These are phyloP conservation scores for Trametes cubensis DNA, from an alignment of 768 basidiomycete genomes.

Conservation along the genomic window DNA sequence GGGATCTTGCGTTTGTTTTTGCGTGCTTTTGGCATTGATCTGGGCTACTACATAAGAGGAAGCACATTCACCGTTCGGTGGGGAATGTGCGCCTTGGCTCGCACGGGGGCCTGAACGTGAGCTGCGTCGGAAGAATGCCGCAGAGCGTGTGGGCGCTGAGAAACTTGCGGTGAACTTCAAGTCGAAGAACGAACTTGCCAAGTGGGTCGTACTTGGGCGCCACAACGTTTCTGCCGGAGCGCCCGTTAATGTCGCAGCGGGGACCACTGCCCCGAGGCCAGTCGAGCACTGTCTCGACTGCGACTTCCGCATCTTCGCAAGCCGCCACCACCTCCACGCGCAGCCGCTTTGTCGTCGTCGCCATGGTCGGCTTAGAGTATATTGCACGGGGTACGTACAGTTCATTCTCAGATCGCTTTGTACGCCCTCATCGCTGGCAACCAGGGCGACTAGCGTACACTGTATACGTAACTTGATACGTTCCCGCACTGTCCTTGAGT, in stretches of 20 bases:
- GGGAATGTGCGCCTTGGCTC: neutral
- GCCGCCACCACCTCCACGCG: neutral
- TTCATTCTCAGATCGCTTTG: neutral
- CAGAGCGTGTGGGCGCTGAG: too few species aligned
- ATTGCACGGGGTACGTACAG: constrained; percentile 1
- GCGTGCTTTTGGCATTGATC: constrained; percentile 42
- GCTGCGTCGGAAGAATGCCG: neutral
- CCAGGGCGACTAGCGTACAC: neutral
- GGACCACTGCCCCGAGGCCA: neutral
- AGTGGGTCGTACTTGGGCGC: constrained; percentile 1
- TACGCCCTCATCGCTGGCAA: neutral
- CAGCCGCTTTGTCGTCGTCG: neutral
- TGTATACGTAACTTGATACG: constrained; percentile 12
- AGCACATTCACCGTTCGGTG: neutral
- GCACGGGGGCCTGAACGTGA: neutral
- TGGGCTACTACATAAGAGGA: neutral
- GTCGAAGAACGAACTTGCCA: neutral
- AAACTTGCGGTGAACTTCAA: too few species aligned
- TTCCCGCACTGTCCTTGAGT: neutral
- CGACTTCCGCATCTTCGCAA: neutral
- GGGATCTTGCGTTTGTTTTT: constrained; percentile 49
- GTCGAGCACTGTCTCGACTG: neutral
- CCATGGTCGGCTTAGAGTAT: neutral
- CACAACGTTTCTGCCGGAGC: neutral
- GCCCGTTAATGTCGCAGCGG: neutral